These are phyloP conservation scores for Ascochyta viciae-villosae DNA, from an alignment of 2,329 filamentous ascomycete species.

Conservation along the genomic window DNA sequence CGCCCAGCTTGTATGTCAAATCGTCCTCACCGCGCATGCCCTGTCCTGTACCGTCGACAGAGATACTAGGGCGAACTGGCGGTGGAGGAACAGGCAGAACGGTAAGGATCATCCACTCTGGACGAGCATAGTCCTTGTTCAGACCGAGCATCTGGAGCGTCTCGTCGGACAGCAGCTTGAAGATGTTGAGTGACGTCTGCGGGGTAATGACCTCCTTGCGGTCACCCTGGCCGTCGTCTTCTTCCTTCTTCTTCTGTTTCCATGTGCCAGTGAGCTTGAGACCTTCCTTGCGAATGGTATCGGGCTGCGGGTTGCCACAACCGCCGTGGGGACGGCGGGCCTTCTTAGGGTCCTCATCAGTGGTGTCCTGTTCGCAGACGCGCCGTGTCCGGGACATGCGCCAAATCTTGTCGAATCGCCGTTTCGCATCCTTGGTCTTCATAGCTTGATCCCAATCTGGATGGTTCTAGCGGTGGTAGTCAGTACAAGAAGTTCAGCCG, in stretches of 20 bases:
- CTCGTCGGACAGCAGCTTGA: slow-evolving; percentile 81
- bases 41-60: slow-evolving; percentile 91
- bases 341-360: slow-evolving; percentile 65
- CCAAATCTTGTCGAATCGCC: slow-evolving; percentile 93
- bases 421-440: slow-evolving; percentile 87
- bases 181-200: slow-evolving; percentile 82
- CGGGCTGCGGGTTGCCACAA: slow-evolving; percentile 89
- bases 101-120: slow-evolving; percentile 98
- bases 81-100: slow-evolving; percentile 95
- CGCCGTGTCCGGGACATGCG: slow-evolving; percentile 88
- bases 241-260: slow-evolving; percentile 76
- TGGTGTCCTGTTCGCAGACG: slow-evolving; percentile 79
- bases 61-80: slow-evolving; percentile 94
- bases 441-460: slow-evolving; percentile 83
- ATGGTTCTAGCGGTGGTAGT: slow-evolving; percentile 67
- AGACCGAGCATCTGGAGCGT: slow-evolving; percentile 88
- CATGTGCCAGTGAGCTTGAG: slow-evolving; percentile 79
- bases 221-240: slow-evolving; percentile 68
- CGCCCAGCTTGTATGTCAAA: slow-evolving; percentile 97
- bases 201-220: slow-evolving; percentile 86
- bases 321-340: slow-evolving; percentile 73
- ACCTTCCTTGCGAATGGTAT: slow-evolving; percentile 80
- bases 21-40: slow-evolving; percentile 97
- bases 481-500: slow-evolving; percentile 61
- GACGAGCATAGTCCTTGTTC: slow-evolving; percentile 92